Evolutionary conservation across 176 grass and related monocot species (phyloP).

Genomic region (Aegilops bicornis): DNA sequence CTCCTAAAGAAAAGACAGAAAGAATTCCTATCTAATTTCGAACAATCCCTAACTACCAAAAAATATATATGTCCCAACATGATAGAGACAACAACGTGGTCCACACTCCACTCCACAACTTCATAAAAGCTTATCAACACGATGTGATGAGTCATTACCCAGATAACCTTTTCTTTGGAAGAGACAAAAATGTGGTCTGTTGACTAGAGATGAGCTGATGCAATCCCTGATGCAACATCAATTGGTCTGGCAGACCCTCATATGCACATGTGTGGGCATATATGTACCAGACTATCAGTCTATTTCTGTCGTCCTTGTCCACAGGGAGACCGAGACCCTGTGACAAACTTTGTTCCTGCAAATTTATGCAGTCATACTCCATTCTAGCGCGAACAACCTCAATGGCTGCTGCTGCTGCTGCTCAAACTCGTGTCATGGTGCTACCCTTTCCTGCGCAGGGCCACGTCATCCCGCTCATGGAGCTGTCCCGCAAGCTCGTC

Average conservation of each 20-base stretch:
- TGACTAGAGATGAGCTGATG: slow-evolving; percentile 24
- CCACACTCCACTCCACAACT: background rate
- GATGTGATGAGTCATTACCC: background rate
- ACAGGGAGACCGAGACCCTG: background rate
- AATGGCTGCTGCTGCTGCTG: slow-evolving; percentile 26
- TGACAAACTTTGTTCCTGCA: background rate
- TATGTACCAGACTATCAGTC: background rate
- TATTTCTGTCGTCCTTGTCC: background rate
- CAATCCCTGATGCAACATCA: background rate
- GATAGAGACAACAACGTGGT: background rate
- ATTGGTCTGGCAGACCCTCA: background rate
- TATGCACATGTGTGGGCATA: background rate
- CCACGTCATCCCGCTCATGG: slow-evolving; percentile 75
- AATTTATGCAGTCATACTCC: background rate
- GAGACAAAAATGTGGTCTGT: background rate
- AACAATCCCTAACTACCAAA: too few relatives aligned
- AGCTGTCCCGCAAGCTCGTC: slow-evolving; percentile 47
- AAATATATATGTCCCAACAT: background rate
- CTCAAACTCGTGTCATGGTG: slow-evolving; percentile 52
- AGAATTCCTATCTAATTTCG: too few relatives aligned
- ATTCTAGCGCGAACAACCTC: background rate
- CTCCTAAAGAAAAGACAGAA: too few relatives aligned
- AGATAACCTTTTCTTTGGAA: slow-evolving; percentile 10
- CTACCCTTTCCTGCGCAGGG: slow-evolving; percentile 61
- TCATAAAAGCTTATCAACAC: background rate